Conservation (phyloP, 345 rosid genomes). For the Eucalyptus brandiana region DNA sequence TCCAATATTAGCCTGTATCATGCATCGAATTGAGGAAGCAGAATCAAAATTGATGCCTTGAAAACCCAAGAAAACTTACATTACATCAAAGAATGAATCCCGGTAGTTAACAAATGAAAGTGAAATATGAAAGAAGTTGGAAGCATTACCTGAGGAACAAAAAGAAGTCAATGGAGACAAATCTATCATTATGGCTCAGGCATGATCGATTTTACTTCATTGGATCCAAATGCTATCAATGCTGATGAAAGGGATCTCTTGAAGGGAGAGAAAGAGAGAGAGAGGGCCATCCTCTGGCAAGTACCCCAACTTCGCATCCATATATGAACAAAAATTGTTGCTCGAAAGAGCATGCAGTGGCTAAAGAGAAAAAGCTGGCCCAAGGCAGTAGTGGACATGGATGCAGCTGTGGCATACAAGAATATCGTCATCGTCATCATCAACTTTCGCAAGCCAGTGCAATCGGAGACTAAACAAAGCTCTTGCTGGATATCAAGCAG, state of each 20-base stretch:
- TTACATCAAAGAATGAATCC: background rate
- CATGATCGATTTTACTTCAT: background rate
- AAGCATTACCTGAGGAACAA: background rate
- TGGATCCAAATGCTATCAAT: too few relatives aligned
- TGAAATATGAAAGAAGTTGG: background rate
- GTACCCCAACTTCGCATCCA: background rate
- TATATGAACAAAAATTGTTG: background rate
- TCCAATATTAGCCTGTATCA: too few relatives aligned
- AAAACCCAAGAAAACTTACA: background rate
- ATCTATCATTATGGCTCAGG: background rate
- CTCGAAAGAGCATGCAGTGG: background rate
- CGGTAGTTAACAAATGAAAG: background rate
- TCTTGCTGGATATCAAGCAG: background rate
- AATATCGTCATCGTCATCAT: background rate
- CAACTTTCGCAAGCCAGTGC: background rate
- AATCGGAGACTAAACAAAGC: background rate
- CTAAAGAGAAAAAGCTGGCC: background rate
- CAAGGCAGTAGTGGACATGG: background rate
- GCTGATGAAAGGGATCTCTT: too few relatives aligned
- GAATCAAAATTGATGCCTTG: background rate
- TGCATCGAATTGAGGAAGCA: background rate
- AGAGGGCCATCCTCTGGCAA: background rate
- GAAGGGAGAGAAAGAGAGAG: background rate
- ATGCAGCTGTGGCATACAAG: background rate
- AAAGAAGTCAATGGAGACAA: background rate